Percentiles rank a stretch among this genome's conserved stretches.
These are phyloP conservation scores for Penicillium sp. DNA, from an alignment of 2,329 filamentous ascomycete species.

Conservation along the genomic window DNA sequence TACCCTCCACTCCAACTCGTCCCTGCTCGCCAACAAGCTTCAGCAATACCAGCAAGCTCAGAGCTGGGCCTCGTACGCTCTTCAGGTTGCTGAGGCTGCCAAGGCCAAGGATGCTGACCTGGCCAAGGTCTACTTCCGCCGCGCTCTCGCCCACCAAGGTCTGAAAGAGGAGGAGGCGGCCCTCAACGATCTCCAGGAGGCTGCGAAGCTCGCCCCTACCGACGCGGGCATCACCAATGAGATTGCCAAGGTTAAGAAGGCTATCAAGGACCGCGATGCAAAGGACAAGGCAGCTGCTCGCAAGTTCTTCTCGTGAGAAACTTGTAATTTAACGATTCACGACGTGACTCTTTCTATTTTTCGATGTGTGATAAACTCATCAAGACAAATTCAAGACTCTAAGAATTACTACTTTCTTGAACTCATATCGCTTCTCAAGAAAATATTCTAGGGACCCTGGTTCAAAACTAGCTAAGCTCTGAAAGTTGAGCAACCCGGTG, in stretches of 20 bases:
- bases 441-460: too few species aligned
- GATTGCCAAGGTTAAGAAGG: conserved; percentile 75
- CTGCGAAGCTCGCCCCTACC: conserved; percentile 70
- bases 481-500: too few species aligned
- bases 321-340: conserved; percentile 25
- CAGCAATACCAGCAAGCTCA: conserved; percentile 69
- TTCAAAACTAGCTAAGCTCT: too few species aligned
- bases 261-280: conserved; percentile 68
- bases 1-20: conserved; percentile 83
- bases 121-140: conserved; percentile 86
- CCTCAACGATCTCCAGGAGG: conserved; percentile 72
- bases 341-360: conserved; percentile 17
- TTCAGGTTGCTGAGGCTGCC: conserved; percentile 61
- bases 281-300: conserved; percentile 92
- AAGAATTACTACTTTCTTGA: not conserved
- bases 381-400: conserved; percentile 9
- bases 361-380: conserved; percentile 30
- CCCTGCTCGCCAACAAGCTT: conserved; percentile 82
- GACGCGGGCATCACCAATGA: conserved; percentile 77
- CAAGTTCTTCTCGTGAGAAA: conserved; percentile 74
- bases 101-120: conserved; percentile 72
- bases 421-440: not conserved
- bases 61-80: conserved; percentile 70
- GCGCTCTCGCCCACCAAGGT: conserved; percentile 71
- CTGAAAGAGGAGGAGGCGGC: conserved; percentile 85